Percentiles rank a stretch among this genome's conserved stretches.
These are phyloP conservation scores for Craspedostauros australis DNA, from an alignment of 108 stramenopile species.

Conservation along the genomic window DNA sequence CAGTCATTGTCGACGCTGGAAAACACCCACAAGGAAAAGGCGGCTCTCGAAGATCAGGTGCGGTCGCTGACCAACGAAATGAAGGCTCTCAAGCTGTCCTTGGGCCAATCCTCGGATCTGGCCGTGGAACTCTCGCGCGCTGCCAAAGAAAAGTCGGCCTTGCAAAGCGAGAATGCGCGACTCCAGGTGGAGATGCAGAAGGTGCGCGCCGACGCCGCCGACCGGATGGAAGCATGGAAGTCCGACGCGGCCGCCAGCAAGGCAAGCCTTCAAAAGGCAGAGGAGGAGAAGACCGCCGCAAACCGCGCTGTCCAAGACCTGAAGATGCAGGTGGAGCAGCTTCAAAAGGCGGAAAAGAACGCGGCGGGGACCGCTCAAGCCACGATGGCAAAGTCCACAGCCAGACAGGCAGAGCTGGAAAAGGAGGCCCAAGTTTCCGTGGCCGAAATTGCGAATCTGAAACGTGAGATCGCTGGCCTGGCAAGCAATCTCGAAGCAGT, in stretches of 20 bases:
- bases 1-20: too few species aligned
- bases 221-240: neutral
- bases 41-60: neutral
- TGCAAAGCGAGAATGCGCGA: neutral
- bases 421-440: neutral
- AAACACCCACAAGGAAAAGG: neutral
- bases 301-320: neutral
- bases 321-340: neutral
- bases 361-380: neutral
- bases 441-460: neutral
- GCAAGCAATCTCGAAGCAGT: neutral
- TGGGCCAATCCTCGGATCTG: too few species aligned
- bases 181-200: neutral
- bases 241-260: neutral
- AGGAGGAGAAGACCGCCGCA: too few species aligned
- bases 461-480: neutral
- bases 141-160: too few species aligned
- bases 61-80: too few species aligned
- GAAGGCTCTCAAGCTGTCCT: too few species aligned
- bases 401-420: neutral
- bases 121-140: too few species aligned
- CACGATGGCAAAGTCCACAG: neutral
- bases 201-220: neutral
- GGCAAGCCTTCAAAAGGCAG: neutral
- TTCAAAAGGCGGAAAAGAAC: conserved; percentile 2